Base-by-base conservation (phyloP, 306 rosid species). In the Ammopiptanthus mongolicus region DNA sequence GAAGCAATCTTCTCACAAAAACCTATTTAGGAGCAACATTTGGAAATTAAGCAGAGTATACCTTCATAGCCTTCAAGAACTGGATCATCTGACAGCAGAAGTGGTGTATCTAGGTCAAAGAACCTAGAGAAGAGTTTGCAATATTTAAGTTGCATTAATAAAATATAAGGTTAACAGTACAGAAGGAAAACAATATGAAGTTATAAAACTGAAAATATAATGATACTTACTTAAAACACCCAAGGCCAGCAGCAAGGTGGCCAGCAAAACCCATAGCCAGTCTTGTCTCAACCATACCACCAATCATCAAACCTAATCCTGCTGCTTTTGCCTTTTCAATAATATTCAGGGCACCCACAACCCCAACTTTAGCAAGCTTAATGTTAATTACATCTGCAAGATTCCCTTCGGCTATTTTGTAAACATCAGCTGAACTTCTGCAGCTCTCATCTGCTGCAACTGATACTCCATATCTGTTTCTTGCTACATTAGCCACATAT, bases 381-480 rank as follows among this genome's bases (percentile, higher is more conserved):
- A 95, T 87, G 83, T 95, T 95, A 76, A 95, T 69, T 28, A 95
- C 98, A 85, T 90, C 88, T 13, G 83, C 90, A 19, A 88, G 86
- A 83, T 88, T 77, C 66, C 88, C 93, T 65, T 88, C 82, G 4
- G 75, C 89, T 79, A 95, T 95, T 80, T 79, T 88, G 84, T 81
- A 85, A 71, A 87, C 91, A 77, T 95, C 97, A 47, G 6, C 74
- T 71, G 88, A 21, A 80, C 90, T 75, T 71, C 92, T 86, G 76
- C 97, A 88, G 75, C 99, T 92, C 90, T 95, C 99, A 68, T 95
- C 98, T 55, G 98, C 97, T 57, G 97, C 98, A 84, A 90, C 93
- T 56, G 91, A 90, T 53, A 95, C 85, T 31, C 97, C 96, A 60
- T 87, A 95, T 62, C 78, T 88, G 18, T 90, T 88, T 83, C 89